These are phyloP conservation scores for Pleurotus cornucopiae DNA, from an alignment of 768 basidiomycete genomes.

Conservation along the genomic window DNA sequence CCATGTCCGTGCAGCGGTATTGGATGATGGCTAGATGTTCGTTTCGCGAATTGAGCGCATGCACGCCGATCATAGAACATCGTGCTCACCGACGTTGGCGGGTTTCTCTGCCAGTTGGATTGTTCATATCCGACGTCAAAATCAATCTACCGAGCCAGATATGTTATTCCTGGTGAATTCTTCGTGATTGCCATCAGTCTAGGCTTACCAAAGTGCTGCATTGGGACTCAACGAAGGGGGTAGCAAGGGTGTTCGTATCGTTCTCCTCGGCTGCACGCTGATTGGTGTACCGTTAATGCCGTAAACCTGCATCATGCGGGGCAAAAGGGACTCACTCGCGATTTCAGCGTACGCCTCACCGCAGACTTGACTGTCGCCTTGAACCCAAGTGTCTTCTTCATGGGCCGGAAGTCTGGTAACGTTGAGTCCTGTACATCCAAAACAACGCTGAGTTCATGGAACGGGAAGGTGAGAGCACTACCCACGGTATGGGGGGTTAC, in stretches of 20 bases:
- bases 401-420: constrained; percentile 7
- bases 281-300: neutral
- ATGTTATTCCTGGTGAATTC: no score
- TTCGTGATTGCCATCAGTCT: neutral
- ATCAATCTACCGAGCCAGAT: neutral
- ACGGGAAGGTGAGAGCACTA: neutral
- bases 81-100: neutral
- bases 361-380: constrained; percentile 6
- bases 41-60: neutral
- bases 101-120: neutral
- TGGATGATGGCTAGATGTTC: constrained; percentile 1
- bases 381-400: neutral
- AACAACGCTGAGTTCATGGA: no score
- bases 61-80: neutral
- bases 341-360: constrained; percentile 1
- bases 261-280: neutral
- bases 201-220: constrained; percentile 6
- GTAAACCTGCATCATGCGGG: neutral
- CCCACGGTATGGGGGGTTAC: constrained; percentile 2
- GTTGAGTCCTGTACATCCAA: neutral
- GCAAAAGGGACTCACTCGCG: neutral
- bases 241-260: constrained; percentile 4
- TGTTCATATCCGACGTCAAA: constrained; percentile 2
- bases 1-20: neutral
- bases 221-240: neutral